Conservation (phyloP, 2,329 filamentous ascomycete species). For the Aspergillus cejpii region DNA sequence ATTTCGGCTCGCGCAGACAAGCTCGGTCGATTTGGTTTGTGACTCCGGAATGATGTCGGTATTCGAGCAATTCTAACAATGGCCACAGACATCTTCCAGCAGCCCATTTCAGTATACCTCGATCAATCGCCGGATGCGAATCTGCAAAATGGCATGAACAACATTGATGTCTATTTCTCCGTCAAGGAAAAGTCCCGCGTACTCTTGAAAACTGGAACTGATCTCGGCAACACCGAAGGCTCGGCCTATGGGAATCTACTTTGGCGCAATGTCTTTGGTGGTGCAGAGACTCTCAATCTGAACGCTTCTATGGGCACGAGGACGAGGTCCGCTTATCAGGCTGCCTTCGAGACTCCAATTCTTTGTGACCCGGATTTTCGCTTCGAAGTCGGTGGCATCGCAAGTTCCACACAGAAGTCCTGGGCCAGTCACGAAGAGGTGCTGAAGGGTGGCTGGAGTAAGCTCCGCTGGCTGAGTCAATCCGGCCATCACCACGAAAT, state of each 20-base stretch:
- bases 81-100: constrained; percentile 73
- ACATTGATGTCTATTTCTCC: constrained; percentile 72
- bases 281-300: constrained; percentile 79
- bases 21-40: constrained; percentile 70
- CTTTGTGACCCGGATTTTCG: constrained; percentile 75
- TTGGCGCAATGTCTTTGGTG: constrained; percentile 88
- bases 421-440: constrained; percentile 95
- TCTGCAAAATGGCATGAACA: constrained; percentile 57
- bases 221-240: constrained; percentile 87
- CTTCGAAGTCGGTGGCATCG: constrained; percentile 70
- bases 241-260: constrained; percentile 84
- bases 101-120: constrained; percentile 73
- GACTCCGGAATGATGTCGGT: background rate
- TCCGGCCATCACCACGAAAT: constrained; percentile 67
- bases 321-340: constrained; percentile 85
- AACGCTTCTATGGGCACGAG: constrained; percentile 85
- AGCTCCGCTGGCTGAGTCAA: constrained; percentile 64
- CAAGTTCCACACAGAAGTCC: constrained; percentile 77
- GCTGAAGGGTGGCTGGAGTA: constrained; percentile 67
- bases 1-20: constrained; percentile 65
- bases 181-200: constrained; percentile 75
- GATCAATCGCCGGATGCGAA: constrained; percentile 67
- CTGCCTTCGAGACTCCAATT: constrained; percentile 74
- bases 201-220: constrained; percentile 87
- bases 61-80: constrained; percentile 14